Evolutionary conservation across 306 rosid species (phyloP), one percentile per base, ranked within the genome.

Genomic region (Boehmeria nivea): DNA sequence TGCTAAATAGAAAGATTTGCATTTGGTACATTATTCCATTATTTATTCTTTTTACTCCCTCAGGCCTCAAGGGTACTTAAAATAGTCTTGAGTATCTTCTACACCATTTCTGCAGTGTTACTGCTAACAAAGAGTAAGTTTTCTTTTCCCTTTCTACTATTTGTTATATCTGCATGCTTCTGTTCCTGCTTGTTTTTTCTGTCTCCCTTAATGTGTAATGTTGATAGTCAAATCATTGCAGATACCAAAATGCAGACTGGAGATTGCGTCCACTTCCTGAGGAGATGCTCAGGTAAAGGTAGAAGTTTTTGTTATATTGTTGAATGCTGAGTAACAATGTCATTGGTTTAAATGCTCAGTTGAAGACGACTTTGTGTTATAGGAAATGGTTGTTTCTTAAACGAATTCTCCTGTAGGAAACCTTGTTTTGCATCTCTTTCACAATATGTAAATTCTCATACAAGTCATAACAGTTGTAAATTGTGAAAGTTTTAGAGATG

Each of bases 211-310:
- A 39, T 71, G 24, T 60, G 24, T 59, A 67, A 58, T 15, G 46
- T 42, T 72, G 63, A 76, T 58, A 25, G 51, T 58, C 21, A 74
- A 63, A 67, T 71, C 50, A 38, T 81, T 68, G 70, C 89, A 91
- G 94, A 58, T 91, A 91, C 77, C 98, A 91, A 75, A 82, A 76
- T 75, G 95, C 96, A 31, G 98, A 91, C 50, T 91, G 96, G 98
- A 82, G 96, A 73, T 44, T 91, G 57, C 88, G 96, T 12, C 96
- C 98, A 19, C 88, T 91, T 71, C 91, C 98, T 45, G 75, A 80
- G 63, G 91, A 82, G 75, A 91, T 91, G 98, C 25, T 82, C 55
- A 87, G 91, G 98, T 87, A 75, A 61, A 16, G 36, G 52, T 63
- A 26, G 54, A 28, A 39, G 23, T 55, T 54, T n/a, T 55, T 40